Evolutionary conservation across 2,329 filamentous ascomycete genomes (phyloP).

Genomic region (Fusarium sp.): DNA sequence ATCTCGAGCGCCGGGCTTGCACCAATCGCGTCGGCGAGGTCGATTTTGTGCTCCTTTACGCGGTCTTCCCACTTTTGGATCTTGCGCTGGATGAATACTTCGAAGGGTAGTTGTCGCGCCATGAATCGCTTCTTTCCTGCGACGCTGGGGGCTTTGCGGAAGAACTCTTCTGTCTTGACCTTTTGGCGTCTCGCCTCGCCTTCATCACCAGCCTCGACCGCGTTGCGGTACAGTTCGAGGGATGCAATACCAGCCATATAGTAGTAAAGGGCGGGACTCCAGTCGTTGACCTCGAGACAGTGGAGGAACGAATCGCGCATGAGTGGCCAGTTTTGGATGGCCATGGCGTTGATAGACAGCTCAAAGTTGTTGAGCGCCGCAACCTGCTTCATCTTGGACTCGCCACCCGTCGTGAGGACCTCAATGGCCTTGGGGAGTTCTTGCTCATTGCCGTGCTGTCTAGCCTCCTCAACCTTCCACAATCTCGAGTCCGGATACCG

Average conservation of each 20-base stretch:
- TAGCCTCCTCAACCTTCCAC: conserved; percentile 90
- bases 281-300: conserved; percentile 86
- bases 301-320: conserved; percentile 80
- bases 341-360: conserved; percentile 81
- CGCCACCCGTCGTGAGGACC: conserved; percentile 69
- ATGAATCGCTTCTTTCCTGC: conserved; percentile 91
- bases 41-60: conserved; percentile 73
- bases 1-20: conserved; percentile 88
- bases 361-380: conserved; percentile 89
- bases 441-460: conserved; percentile 76
- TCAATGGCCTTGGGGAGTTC: conserved; percentile 75
- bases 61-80: conserved; percentile 88
- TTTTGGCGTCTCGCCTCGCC: conserved; percentile 68
- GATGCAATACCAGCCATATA: conserved; percentile 86
- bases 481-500: conserved; percentile 85
- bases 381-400: conserved; percentile 87
- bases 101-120: conserved; percentile 89
- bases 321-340: conserved; percentile 79
- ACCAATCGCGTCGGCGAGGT: conserved; percentile 84
- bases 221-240: conserved; percentile 82
- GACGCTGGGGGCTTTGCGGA: conserved; percentile 77
- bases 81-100: conserved; percentile 86
- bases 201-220: conserved; percentile 52
- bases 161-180: conserved; percentile 73
- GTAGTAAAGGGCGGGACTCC: conserved; percentile 91